Conservation (phyloP, 2,329 filamentous ascomycete genomes). For the Arthrobotrys sinensis region DNA sequence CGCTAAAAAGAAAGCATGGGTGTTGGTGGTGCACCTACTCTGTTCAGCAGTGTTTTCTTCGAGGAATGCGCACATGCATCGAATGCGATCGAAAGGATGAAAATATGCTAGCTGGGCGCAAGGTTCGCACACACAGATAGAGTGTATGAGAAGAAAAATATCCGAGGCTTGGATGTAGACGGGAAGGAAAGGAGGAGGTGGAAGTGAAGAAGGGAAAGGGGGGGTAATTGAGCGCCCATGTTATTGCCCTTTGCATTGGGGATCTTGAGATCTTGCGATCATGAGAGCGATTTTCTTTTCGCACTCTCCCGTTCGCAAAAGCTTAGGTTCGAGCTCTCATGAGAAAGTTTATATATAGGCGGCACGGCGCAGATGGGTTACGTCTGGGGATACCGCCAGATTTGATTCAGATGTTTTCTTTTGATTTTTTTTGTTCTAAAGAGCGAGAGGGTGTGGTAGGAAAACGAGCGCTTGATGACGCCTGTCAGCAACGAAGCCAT, state of each 20-base stretch:
- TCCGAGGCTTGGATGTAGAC: conserved; percentile 17
- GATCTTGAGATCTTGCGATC: conserved; percentile 6
- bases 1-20: conserved; percentile 29
- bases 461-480: conserved; percentile 61
- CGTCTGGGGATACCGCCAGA: conserved; percentile 24
- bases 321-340: conserved; percentile 35
- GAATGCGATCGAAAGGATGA: conserved; percentile 55
- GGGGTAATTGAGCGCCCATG: conserved; percentile 20
- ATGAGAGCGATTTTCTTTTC: conserved; percentile 34
- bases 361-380: conserved; percentile 29
- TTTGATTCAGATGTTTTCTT: conserved; percentile 39
- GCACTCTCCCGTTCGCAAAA: conserved; percentile 33
- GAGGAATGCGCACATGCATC: conserved; percentile 60
- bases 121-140: conserved; percentile 42
- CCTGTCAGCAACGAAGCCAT: conserved; percentile 60
- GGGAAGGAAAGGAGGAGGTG: conserved; percentile 1
- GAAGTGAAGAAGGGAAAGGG: not conserved
- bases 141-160: conserved; percentile 10
- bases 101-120: conserved; percentile 44
- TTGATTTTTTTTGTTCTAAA: conserved; percentile 17
- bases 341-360: conserved; percentile 57
- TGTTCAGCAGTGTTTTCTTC: conserved; percentile 43
- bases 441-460: conserved; percentile 38
- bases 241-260: not conserved
- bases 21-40: conserved; percentile 41